Evolutionary conservation across 2,329 filamentous ascomycete species (phyloP).

Genomic region (Ophioceras dolichostomum): DNA sequence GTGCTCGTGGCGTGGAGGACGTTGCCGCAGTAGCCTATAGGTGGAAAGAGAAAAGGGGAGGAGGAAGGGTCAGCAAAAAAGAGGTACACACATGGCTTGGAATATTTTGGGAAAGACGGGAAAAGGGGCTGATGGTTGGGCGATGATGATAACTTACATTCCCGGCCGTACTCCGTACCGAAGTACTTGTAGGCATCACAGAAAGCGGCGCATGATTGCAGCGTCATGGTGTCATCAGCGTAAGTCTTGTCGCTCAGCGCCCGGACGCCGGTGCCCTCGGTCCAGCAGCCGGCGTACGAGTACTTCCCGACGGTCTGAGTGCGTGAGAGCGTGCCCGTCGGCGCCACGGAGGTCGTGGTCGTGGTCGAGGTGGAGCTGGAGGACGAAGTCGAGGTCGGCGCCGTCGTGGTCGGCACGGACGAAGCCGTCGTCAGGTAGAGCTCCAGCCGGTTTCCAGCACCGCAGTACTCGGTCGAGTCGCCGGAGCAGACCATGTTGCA

Average conservation of each 20-base stretch:
- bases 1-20: conserved; percentile 18
- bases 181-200: conserved; percentile 33
- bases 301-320: conserved; percentile 14
- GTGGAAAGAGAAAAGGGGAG: background rate
- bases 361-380: conserved; percentile 6
- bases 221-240: conserved; percentile 27
- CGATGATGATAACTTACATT: conserved; percentile 22
- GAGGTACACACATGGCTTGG: too few species aligned
- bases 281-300: conserved; percentile 42
- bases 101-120: too few species aligned
- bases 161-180: conserved; percentile 34
- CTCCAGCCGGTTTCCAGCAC: conserved; percentile 21
- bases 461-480: conserved; percentile 22
- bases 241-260: conserved; percentile 40
- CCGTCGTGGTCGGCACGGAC: background rate
- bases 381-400: conserved; percentile 21
- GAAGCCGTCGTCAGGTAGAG: conserved; percentile 13
- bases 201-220: conserved; percentile 32
- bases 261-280: conserved; percentile 37
- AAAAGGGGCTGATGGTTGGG: conserved; percentile 4
- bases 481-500: conserved; percentile 24
- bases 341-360: conserved; percentile 16
- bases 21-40: conserved; percentile 18
- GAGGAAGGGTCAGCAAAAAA: background rate
- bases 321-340: conserved; percentile 15